Base-by-base conservation (phyloP, 768 basidiomycete species). In the Nidularia pulvinata region DNA sequence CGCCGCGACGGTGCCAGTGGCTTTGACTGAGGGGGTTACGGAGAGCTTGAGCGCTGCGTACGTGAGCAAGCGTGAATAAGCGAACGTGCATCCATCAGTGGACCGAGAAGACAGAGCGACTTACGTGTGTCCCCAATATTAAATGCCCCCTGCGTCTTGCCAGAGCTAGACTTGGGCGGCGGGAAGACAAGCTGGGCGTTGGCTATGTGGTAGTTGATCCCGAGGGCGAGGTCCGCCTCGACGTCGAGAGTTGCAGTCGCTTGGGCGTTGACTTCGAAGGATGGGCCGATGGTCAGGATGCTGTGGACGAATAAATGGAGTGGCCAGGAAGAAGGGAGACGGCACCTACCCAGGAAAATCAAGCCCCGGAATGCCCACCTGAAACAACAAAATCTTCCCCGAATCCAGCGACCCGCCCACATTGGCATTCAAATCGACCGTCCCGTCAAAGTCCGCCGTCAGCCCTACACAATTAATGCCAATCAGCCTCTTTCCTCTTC, bases 101-200 rank as follows among this genome's bases (percentile, higher is more conserved):
- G 10, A 9, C 7, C 19, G 7, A 30, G 19, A 7, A 46, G 13
- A 19, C 9, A 7, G 7, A n/a, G 14, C 25, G 32, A 69, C 80
- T 19, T 57, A 82, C 80, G 74, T 32, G 73, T 80, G 56, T 77
- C 72, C 4, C 63, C 68, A 33, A 75, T 59, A 19, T 59, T 61
- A 62, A 81, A 74, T 1, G 63, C 48, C 0, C 66, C 68, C 0
- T 52, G 58, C 9, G 55, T 50, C 4, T 55, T 51, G 7, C 61
- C 44, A 55, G 55, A 50, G 30, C 66, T 63, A n/a, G n/a, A n/a
- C n/a, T n/a, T n/a, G 10, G 59, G 54, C 3, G 74, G 72, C 3
- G 81, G 81, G 69, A 82, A 83, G 43, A 66, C 63, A 33, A 81
- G 62, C 52, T 73, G 58, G 1, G 75, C 72, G 7, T 79, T 69